Evolutionary conservation across 2,329 filamentous ascomycete genomes (phyloP).

Genomic region (Endoconidiophora polonica): DNA sequence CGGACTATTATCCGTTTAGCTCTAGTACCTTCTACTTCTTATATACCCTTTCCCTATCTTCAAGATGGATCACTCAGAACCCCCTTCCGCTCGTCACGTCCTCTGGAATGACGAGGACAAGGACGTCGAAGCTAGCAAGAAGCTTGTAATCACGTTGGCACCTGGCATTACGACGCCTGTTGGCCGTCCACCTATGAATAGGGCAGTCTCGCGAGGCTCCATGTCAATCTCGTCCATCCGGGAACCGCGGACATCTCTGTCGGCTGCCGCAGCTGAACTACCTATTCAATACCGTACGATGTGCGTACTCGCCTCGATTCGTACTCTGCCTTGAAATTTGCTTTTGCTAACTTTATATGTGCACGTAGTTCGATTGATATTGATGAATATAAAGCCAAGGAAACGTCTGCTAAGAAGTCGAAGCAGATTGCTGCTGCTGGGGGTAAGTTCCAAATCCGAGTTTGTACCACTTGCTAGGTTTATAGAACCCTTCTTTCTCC

Average conservation of each 20-base stretch:
- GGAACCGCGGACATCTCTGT: slow-evolving; percentile 9
- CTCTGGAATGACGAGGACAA: slow-evolving; percentile 6
- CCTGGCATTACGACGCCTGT: slow-evolving; percentile 4
- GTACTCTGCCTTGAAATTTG: neutral
- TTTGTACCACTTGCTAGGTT: neutral
- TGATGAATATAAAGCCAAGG: slow-evolving; percentile 33
- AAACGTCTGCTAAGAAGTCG: slow-evolving; percentile 17
- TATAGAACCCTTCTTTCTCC: neutral
- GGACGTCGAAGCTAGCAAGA: slow-evolving; percentile 8
- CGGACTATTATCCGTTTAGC: neutral
- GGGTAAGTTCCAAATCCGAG: neutral
- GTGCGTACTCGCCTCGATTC: slow-evolving; percentile 20
- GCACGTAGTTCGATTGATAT: slow-evolving; percentile 34
- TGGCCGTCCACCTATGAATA: slow-evolving; percentile 9
- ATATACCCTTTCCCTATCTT: neutral
- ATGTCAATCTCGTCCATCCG: slow-evolving; percentile 12
- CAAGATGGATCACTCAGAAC: slow-evolving; percentile 7
- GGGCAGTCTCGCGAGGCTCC: slow-evolving; percentile 11
- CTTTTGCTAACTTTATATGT: neutral
- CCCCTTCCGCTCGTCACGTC: slow-evolving; percentile 2
- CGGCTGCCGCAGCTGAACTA: slow-evolving; percentile 17
- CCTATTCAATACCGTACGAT: slow-evolving; percentile 40
- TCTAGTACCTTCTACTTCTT: neutral
- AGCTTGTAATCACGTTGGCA: slow-evolving; percentile 1
- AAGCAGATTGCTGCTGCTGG: slow-evolving; percentile 4